Evolutionary conservation across 208 protist species (phyloP).

Genomic region (Leishmania braziliensis): DNA sequence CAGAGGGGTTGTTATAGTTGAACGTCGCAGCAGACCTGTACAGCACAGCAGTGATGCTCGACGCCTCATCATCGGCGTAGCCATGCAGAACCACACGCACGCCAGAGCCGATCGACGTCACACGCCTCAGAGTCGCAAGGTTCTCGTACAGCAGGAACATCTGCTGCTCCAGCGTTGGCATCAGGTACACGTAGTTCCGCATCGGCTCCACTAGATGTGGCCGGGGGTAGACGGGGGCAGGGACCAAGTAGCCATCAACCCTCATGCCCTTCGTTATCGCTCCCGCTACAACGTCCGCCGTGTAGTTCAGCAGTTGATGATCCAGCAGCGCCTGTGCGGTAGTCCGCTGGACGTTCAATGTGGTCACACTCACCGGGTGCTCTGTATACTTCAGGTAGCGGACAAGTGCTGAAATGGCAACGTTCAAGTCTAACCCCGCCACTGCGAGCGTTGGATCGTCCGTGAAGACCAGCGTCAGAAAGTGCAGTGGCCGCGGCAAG

Average conservation of each 20-base stretch:
- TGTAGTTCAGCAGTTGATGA: background rate
- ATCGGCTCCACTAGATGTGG: background rate
- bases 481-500: slow-evolving; percentile 1
- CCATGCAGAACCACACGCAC: slow-evolving; percentile 11
- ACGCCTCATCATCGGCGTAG: slow-evolving; percentile 1
- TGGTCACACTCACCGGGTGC: background rate
- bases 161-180: slow-evolving; percentile 58
- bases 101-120: background rate
- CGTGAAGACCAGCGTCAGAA: slow-evolving; percentile 5
- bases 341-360: background rate
- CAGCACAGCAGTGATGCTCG: slow-evolving; percentile 1
- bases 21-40: slow-evolving; percentile 15
- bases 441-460: background rate
- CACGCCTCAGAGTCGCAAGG: background rate
- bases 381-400: background rate
- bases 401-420: background rate
- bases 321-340: background rate
- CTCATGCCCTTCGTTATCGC: background rate
- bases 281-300: background rate
- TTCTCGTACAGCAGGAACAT: slow-evolving; percentile 39
- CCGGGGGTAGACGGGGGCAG: background rate
- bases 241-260: background rate
- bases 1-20: background rate
- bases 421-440: background rate
- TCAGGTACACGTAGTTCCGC: slow-evolving; percentile 11